Percentiles rank a stretch among this genome's conserved stretches.
Conservation (phyloP, 2,329 filamentous ascomycete genomes). For the Paecilomyces fulvus region DNA sequence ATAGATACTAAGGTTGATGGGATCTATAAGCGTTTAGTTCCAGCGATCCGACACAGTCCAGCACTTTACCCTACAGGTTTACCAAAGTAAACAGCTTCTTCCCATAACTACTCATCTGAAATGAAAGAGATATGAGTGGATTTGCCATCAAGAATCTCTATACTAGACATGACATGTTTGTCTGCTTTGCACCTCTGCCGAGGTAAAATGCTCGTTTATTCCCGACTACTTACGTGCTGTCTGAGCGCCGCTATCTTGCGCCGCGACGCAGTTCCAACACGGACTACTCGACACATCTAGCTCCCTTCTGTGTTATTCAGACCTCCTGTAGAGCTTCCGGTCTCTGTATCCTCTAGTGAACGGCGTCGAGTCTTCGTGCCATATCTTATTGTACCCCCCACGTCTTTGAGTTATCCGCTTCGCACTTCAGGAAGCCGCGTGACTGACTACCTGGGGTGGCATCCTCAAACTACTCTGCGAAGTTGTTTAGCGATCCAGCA, state of each 20-base stretch:
- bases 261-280: not conserved
- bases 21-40: too few relatives aligned
- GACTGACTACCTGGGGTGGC: not conserved
- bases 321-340: not conserved
- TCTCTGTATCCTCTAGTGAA: not conserved
- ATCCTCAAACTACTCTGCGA: not conserved
- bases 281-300: not conserved
- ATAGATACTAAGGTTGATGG: too few relatives aligned
- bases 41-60: too few relatives aligned
- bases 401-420: not conserved
- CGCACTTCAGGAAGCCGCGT: not conserved
- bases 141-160: not conserved
- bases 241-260: not conserved
- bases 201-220: too few relatives aligned
- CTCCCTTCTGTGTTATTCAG: not conserved
- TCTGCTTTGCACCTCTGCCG: not conserved
- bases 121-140: not conserved
- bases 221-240: not conserved
- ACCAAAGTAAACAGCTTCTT: not conserved
- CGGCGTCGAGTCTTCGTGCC: not conserved
- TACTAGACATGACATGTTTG: not conserved
- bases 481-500: not conserved
- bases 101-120: not conserved
- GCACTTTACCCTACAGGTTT: too few relatives aligned
- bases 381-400: not conserved